These are phyloP conservation scores for Ceratobasidium sp. DNA, from an alignment of 1,284 basidiomycete species.

Conservation along the genomic window DNA sequence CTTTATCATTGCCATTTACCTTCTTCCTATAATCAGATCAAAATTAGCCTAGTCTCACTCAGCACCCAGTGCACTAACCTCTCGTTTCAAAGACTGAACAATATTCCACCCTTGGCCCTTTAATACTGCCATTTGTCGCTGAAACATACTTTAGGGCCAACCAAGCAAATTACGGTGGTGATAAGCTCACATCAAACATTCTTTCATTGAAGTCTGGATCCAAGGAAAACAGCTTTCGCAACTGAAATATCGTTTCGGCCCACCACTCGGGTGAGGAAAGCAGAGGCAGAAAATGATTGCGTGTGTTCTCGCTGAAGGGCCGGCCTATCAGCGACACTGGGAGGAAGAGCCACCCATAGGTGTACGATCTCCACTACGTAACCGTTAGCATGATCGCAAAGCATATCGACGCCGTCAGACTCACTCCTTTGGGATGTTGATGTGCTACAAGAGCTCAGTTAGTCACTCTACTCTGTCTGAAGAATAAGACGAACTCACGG, in stretches of 20 bases:
- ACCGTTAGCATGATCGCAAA: background rate
- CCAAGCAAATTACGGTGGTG: background rate
- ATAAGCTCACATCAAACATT: conserved; percentile 60
- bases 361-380: conserved; percentile 77
- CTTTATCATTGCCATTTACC: conserved; percentile 50
- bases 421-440: conserved; percentile 77
- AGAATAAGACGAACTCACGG: conserved; percentile 51
- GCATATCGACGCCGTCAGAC: background rate
- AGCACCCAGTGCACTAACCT: conserved; percentile 57
- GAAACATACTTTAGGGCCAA: conserved; percentile 18
- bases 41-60: conserved; percentile 28
- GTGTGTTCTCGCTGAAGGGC: conserved; percentile 83
- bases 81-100: conserved; percentile 78
- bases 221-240: conserved; percentile 77
- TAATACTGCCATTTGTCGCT: conserved; percentile 87
- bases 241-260: conserved; percentile 81
- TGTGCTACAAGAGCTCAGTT: conserved; percentile 54
- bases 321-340: conserved; percentile 49
- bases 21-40: conserved; percentile 59
- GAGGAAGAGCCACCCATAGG: conserved; percentile 82
- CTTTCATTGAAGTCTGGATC: conserved; percentile 87
- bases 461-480: background rate
- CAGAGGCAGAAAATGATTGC: conserved; percentile 81
- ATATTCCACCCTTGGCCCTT: conserved; percentile 94
- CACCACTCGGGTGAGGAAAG: conserved; percentile 88